Conservation (phyloP, 441 rosid species). For the Macaranga tanarius region DNA sequence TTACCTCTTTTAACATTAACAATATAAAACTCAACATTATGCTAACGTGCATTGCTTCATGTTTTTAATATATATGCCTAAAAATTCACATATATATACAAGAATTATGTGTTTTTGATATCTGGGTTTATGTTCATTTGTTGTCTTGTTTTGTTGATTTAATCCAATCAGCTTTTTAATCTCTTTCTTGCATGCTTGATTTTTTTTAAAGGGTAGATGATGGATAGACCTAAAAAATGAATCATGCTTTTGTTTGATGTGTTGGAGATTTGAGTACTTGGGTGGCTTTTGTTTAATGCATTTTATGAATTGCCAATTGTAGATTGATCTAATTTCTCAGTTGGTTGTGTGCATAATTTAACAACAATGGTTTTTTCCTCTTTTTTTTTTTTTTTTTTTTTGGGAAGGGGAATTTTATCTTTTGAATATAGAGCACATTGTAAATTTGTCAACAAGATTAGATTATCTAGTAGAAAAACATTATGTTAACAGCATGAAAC, state of each 20-base stretch:
- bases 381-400: too few relatives aligned
- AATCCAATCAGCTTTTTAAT: neutral
- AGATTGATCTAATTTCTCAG: neutral
- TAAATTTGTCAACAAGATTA: too few relatives aligned
- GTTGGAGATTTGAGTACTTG: neutral
- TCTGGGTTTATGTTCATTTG: slow-evolving; percentile 3
- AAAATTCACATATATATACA: neutral
- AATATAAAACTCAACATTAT: neutral
- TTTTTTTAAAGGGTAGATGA: too few relatives aligned
- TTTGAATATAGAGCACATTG: too few relatives aligned
- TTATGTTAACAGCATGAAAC: too few relatives aligned
- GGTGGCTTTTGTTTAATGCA: neutral
- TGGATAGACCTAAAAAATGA: too few relatives aligned
- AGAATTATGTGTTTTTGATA: neutral
- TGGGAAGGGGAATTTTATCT: too few relatives aligned
- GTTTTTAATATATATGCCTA: neutral
- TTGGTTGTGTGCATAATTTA: too few relatives aligned
- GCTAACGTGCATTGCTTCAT: too few relatives aligned
- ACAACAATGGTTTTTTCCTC: too few relatives aligned
- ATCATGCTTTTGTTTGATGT: neutral
- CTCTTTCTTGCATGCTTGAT: neutral
- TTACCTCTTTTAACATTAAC: neutral
- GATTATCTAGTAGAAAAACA: too few relatives aligned
- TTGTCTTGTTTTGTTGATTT: neutral
- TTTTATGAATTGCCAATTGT: neutral